Conservation (phyloP, 2,329 filamentous ascomycete genomes). For the Trichoderma gracile region DNA sequence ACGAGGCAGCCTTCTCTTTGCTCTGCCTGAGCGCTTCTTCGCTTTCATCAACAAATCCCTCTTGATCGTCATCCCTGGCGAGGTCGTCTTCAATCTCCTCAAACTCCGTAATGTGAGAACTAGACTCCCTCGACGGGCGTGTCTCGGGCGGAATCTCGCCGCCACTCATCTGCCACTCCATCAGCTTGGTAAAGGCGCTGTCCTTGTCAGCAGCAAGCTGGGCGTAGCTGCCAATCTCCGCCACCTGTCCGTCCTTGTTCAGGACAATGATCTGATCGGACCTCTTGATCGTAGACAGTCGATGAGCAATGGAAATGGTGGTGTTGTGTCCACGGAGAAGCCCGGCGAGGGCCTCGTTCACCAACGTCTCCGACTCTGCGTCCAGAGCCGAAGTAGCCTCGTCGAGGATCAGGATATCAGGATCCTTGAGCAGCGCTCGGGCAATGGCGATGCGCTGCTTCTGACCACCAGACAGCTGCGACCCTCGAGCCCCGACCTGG, state of each 20-base stretch:
- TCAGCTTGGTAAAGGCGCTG: conserved; percentile 89
- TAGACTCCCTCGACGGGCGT: conserved; percentile 34
- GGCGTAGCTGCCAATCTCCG: conserved; percentile 83
- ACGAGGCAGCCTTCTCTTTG: conserved; percentile 9
- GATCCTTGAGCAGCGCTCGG: conserved; percentile 88
- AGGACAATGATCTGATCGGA: conserved; percentile 94
- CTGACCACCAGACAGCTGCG: conserved; percentile 92
- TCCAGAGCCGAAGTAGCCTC: conserved; percentile 95
- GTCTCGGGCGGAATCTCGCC: conserved; percentile 61
- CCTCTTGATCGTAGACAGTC: conserved; percentile 93
- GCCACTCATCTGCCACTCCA: conserved; percentile 98
- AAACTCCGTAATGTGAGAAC: conserved; percentile 49
- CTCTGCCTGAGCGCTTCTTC: conserved; percentile 29
- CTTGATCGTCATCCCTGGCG: conserved; percentile 35
- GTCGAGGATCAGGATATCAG: conserved; percentile 94
- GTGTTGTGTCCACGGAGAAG: conserved; percentile 87
- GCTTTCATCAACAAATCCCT: conserved; percentile 33
- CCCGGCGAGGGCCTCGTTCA: conserved; percentile 83
- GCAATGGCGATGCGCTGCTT: conserved; percentile 98
- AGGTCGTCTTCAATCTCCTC: conserved; percentile 53
- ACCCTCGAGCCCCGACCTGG: conserved; percentile 85
- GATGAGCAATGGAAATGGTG: conserved; percentile 95
- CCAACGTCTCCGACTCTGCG: conserved; percentile 93
- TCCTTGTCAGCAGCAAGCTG: conserved; percentile 70
- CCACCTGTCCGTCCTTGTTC: conserved; percentile 80